Evolutionary conservation across 163 green algal species (phyloP).

Genomic region (Chlorella variabilis): DNA sequence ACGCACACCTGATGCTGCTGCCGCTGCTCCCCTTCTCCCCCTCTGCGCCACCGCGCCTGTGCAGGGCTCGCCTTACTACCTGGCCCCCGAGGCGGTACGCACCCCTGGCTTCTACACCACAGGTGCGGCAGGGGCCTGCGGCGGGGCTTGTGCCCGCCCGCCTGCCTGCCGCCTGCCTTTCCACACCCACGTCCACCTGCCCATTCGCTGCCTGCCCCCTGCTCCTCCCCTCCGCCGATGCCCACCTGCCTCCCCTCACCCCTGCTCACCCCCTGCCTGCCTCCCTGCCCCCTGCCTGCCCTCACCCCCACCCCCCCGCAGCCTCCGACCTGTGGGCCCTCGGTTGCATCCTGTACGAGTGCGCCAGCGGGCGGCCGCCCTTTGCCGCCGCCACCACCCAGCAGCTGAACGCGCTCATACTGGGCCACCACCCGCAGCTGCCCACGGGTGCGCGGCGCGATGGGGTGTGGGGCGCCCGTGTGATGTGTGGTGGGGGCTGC

Average conservation of each 20-base stretch:
- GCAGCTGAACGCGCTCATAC: conserved; percentile 79
- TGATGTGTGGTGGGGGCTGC: neutral
- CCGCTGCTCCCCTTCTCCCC: no score
- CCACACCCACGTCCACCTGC: no score
- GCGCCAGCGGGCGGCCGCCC: conserved; percentile 81
- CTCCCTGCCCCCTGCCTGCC: no score
- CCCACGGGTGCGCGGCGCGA: conserved; percentile 35
- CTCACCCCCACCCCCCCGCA: no score
- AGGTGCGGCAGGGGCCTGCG: conserved; percentile 3
- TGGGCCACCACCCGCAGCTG: conserved; percentile 63
- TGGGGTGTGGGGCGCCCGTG: no score
- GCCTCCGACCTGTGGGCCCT: conserved; percentile 92
- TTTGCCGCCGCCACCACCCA: conserved; percentile 85
- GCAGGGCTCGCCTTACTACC: conserved; percentile 28
- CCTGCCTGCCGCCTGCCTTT: no score
- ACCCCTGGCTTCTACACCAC: conserved; percentile 24
- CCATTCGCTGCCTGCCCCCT: no score
- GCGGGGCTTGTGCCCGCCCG: no score
- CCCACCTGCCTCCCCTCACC: neutral
- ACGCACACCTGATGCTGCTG: no score
- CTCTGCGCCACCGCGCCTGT: no score
- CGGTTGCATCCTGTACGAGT: conserved; percentile 95
- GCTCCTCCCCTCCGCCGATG: neutral
- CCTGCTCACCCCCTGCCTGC: neutral
- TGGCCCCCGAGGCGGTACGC: conserved; percentile 11